Conservation (phyloP, 345 rosid species). For the Tarenaya hassleriana region DNA sequence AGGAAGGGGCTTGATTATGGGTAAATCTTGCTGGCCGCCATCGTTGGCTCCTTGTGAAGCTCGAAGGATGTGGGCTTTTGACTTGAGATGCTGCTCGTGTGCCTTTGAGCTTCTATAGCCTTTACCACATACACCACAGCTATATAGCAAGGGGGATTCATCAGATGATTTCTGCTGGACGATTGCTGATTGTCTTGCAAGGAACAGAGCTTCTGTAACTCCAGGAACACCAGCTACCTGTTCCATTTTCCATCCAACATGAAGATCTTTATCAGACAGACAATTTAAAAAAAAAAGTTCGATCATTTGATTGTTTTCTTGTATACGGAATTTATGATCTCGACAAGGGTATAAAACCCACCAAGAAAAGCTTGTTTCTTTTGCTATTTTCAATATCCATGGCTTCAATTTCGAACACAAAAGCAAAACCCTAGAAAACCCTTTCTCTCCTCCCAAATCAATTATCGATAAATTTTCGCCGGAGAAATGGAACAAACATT, state of each 20-base stretch:
- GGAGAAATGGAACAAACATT: too few relatives aligned
- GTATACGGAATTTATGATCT: too few relatives aligned
- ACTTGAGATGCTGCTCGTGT: slow-evolving; percentile 73
- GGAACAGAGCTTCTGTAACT: slow-evolving; percentile 77
- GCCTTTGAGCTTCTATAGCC: slow-evolving; percentile 81
- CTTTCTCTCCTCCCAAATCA: neutral
- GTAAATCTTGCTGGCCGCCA: slow-evolving; percentile 46
- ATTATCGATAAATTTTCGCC: too few relatives aligned
- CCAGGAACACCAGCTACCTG: slow-evolving; percentile 97
- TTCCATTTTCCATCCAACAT: slow-evolving; percentile 8
- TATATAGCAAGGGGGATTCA: slow-evolving; percentile 66
- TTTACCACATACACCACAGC: slow-evolving; percentile 66
- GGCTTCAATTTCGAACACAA: too few relatives aligned
- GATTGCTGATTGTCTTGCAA: slow-evolving; percentile 67
- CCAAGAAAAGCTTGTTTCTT: too few relatives aligned
- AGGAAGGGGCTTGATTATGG: slow-evolving; percentile 50
- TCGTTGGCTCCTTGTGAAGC: slow-evolving; percentile 48
- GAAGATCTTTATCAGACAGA: slow-evolving; percentile 7
- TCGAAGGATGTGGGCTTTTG: slow-evolving; percentile 51
- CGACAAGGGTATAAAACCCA: too few relatives aligned
- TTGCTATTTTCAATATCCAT: too few relatives aligned
- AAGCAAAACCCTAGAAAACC: neutral
- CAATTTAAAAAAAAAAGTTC: too few relatives aligned
- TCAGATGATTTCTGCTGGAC: slow-evolving; percentile 49
- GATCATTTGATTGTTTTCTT: too few relatives aligned